Evolutionary conservation across 371 early-diverging fungal species (phyloP).

Genomic region (Entomophthora muscae): DNA sequence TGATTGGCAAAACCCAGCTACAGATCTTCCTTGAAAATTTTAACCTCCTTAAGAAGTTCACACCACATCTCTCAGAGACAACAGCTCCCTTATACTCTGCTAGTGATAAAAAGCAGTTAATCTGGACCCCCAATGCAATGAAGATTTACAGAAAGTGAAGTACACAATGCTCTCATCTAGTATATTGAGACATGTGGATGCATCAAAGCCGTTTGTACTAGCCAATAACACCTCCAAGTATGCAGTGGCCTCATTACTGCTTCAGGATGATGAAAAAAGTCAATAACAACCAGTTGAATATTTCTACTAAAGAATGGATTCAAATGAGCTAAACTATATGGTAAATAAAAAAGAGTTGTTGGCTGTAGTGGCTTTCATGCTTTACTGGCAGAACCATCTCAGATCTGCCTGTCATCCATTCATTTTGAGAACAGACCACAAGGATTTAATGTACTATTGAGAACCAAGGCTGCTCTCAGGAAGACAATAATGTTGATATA

Average conservation of each 20-base stretch:
- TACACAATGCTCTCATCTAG: not conserved
- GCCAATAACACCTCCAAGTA: not conserved
- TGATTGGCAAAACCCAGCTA: too few relatives aligned
- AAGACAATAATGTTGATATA: too few relatives aligned
- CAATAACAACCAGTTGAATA: not conserved
- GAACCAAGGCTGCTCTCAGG: too few relatives aligned
- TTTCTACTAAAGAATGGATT: not conserved
- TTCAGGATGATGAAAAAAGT: not conserved
- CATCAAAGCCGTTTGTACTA: not conserved
- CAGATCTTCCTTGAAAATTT: not conserved
- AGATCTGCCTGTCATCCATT: not conserved
- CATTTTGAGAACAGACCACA: not conserved
- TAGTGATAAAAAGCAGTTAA: not conserved
- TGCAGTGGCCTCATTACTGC: not conserved
- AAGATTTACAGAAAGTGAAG: not conserved
- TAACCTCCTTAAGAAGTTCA: not conserved
- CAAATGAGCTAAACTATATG: not conserved
- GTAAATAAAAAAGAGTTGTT: not conserved
- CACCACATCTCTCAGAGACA: not conserved
- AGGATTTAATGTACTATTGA: too few relatives aligned
- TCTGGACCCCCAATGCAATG: not conserved
- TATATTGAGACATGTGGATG: not conserved
- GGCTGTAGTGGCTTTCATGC: not conserved
- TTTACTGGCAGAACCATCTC: not conserved
- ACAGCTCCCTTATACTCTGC: not conserved